Evolutionary conservation across 495 filamentous ascomycete species (phyloP).

Genomic region (Talaromyces nanjingensis): DNA sequence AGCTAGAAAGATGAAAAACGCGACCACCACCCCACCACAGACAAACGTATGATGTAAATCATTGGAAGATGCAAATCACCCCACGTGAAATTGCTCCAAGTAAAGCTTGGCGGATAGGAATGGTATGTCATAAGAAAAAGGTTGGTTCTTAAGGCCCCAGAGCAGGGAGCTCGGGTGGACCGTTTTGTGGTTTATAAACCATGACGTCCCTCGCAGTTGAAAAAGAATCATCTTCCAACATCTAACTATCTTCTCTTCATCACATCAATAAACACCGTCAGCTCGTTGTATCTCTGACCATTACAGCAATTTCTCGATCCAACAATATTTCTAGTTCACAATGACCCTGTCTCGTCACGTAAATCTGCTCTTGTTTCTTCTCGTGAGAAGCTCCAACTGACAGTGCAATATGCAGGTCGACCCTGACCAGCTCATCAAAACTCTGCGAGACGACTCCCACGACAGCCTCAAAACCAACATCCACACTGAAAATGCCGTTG

Average conservation of each 20-base stretch:
- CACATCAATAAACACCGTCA: neutral
- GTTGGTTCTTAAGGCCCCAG: neutral
- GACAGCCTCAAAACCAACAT: conserved; percentile 34
- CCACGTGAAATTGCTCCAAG: neutral
- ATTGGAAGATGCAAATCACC: neutral
- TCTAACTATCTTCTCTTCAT: neutral
- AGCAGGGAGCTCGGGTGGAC: no score
- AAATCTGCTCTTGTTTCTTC: neutral
- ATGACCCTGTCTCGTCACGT: conserved; percentile 3
- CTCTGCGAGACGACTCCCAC: conserved; percentile 37
- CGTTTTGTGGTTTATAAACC: neutral
- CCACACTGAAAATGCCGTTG: conserved; percentile 26
- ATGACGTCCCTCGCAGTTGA: neutral
- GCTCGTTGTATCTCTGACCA: neutral
- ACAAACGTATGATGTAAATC: neutral
- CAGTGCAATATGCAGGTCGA: conserved; percentile 38
- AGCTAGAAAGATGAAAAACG: neutral
- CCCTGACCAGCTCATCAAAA: conserved; percentile 53
- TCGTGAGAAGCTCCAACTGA: neutral
- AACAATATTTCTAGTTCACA: neutral
- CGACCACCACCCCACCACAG: neutral
- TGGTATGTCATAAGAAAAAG: conserved; percentile 2
- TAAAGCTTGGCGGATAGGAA: neutral
- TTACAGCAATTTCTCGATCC: neutral
- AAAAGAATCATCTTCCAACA: neutral